Evolutionary conservation across 2,329 filamentous ascomycete genomes (phyloP).

Genomic region (Pseudogymnoascus pannorum): DNA sequence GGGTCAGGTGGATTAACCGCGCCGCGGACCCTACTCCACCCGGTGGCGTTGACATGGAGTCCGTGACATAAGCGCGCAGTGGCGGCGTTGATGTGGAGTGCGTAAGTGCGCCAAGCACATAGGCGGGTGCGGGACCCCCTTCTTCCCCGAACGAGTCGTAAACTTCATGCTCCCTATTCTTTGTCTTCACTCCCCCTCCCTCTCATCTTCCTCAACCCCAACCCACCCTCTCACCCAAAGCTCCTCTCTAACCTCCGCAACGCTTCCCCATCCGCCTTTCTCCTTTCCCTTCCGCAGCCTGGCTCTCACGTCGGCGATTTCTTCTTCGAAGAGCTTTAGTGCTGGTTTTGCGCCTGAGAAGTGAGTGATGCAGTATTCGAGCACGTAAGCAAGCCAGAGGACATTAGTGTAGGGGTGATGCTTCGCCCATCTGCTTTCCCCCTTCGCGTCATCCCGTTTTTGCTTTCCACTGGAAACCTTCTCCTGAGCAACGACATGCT

Average conservation of each 20-base stretch:
- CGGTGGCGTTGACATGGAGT: too few relatives aligned
- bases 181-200: not conserved
- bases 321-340: not conserved
- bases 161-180: too few relatives aligned
- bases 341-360: not conserved
- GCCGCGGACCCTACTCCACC: too few relatives aligned
- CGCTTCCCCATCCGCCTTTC: not conserved
- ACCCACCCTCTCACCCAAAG: not conserved
- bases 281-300: not conserved
- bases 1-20: too few relatives aligned
- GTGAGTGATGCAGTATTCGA: constrained; percentile 41
- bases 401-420: constrained; percentile 58
- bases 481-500: constrained; percentile 17
- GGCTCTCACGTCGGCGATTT: not conserved
- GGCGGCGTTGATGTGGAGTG: too few relatives aligned
- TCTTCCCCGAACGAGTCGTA: too few relatives aligned
- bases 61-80: too few relatives aligned
- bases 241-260: not conserved
- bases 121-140: too few relatives aligned
- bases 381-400: constrained; percentile 57
- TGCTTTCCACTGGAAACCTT: constrained; percentile 12
- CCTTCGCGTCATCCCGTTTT: not conserved
- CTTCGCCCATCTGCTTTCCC: constrained; percentile 43
- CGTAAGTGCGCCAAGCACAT: too few relatives aligned
- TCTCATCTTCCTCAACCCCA: not conserved